These are phyloP conservation scores for Yamadazyma spencermartinsiae DNA, from an alignment of 1,139 yeast genomes.

Conservation along the genomic window DNA sequence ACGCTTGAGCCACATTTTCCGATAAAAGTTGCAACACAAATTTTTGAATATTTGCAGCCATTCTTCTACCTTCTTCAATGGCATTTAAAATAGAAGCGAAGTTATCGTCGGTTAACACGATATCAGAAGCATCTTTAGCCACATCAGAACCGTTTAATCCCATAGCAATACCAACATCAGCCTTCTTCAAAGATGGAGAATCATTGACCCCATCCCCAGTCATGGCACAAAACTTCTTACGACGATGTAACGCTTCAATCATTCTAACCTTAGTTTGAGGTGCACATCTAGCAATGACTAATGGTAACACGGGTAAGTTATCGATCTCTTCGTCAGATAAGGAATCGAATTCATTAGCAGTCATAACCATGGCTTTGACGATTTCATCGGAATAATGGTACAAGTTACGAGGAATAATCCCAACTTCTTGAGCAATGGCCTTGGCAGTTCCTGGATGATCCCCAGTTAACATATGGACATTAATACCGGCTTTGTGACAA, in stretches of 20 bases:
- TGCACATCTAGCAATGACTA: constrained; percentile 83
- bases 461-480: constrained; percentile 84
- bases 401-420: constrained; percentile 71
- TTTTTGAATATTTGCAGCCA: constrained; percentile 79
- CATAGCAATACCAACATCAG: constrained; percentile 90
- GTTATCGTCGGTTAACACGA: constrained; percentile 73
- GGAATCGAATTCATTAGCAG: constrained; percentile 71
- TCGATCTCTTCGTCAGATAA: constrained; percentile 66
- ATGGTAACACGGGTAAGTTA: constrained; percentile 65
- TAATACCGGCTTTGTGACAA: constrained; percentile 77
- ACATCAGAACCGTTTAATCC: constrained; percentile 81
- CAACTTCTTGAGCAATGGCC: constrained; percentile 85
- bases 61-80: constrained; percentile 80
- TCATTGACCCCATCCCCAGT: constrained; percentile 90
- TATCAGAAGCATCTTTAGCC: constrained; percentile 79
- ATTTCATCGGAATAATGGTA: constrained; percentile 63
- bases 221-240: constrained; percentile 74
- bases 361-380: constrained; percentile 69
- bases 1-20: constrained; percentile 77
- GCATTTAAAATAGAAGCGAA: constrained; percentile 77
- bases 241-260: constrained; percentile 80
- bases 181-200: constrained; percentile 76
- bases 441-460: constrained; percentile 83
- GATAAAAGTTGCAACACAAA: constrained; percentile 79
- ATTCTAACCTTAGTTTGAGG: constrained; percentile 83